Conservation (phyloP, 2,329 filamentous ascomycete species). For the Ceratocystis alfenasii region DNA sequence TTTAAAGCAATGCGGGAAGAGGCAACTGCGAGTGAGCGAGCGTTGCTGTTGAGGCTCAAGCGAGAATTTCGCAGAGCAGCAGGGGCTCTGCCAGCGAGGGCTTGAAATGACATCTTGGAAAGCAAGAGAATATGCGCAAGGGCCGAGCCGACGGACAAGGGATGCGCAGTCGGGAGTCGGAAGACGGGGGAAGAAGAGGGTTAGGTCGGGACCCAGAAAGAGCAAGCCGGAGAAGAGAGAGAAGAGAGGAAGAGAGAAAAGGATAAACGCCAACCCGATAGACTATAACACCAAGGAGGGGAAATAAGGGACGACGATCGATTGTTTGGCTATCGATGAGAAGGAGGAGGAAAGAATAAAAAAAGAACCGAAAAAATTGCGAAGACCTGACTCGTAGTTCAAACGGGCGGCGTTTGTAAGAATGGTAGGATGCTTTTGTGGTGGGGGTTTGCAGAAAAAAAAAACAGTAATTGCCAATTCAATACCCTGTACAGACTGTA, state of each 20-base stretch:
- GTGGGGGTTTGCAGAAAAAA: slow-evolving; percentile 14
- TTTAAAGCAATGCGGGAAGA: slow-evolving; percentile 16
- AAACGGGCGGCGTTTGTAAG: slow-evolving; percentile 14
- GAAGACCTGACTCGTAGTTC: neutral
- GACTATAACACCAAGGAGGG: neutral
- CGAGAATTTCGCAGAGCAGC: slow-evolving; percentile 45
- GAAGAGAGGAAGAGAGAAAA: slow-evolving; percentile 4
- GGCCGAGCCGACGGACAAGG: neutral
- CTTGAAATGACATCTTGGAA: slow-evolving; percentile 28
- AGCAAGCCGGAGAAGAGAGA: neutral
- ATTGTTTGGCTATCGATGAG: neutral
- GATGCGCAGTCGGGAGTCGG: neutral
- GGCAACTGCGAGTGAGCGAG: slow-evolving; percentile 15
- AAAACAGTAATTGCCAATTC: slow-evolving; percentile 11
- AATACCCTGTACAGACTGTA: slow-evolving; percentile 4
- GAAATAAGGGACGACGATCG: slow-evolving; percentile 1
- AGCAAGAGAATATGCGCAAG: neutral
- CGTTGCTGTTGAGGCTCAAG: slow-evolving; percentile 18
- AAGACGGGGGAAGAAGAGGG: neutral
- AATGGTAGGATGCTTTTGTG: slow-evolving; percentile 13
- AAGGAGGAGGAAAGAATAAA: slow-evolving; percentile 6
- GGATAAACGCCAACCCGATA: neutral
- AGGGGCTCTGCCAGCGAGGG: slow-evolving; percentile 46
- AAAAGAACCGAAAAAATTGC: slow-evolving; percentile 1
- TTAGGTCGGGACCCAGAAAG: neutral